Conservation (phyloP, 768 basidiomycete species). For the Pleurotus eryngii region DNA sequence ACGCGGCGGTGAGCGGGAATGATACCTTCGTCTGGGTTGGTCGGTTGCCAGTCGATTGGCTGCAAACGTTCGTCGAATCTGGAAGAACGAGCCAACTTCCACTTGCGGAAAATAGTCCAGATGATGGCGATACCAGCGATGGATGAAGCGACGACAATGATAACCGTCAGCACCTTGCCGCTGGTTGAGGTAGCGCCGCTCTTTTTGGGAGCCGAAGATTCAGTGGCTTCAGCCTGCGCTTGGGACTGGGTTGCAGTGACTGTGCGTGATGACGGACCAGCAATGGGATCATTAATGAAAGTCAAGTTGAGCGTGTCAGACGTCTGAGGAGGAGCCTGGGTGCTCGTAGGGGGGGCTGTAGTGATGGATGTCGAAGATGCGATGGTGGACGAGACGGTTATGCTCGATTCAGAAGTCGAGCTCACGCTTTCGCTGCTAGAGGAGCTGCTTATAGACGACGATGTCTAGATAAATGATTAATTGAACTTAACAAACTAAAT, state of each 20-base stretch:
- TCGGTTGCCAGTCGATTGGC: conserved; percentile 88
- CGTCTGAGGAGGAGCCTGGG: neutral
- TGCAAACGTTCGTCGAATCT: conserved; percentile 82
- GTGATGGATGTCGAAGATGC: conserved; percentile 14
- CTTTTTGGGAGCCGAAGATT: conserved; percentile 20
- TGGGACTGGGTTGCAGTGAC: conserved; percentile 19
- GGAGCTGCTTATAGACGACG: conserved; percentile 10
- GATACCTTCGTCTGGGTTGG: conserved; percentile 43
- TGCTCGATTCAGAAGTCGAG: conserved; percentile 1
- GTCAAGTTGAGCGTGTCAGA: neutral
- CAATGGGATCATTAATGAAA: neutral
- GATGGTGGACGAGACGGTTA: conserved; percentile 3
- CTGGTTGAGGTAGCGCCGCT: conserved; percentile 26
- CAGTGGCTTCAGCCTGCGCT: conserved; percentile 23
- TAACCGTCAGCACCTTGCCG: conserved; percentile 49
- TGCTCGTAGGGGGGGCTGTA: neutral
- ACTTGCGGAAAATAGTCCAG: conserved; percentile 91
- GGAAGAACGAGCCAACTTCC: conserved; percentile 81
- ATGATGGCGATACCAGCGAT: conserved; percentile 67
- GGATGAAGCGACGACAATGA: conserved; percentile 68
- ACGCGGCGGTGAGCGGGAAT: conserved; percentile 50
- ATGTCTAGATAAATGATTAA: neutral
- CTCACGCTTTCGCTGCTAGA: conserved; percentile 2
- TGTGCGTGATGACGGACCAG: conserved; percentile 5
- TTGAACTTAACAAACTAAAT: neutral